These are phyloP conservation scores for Globisporangium perplexum DNA, from an alignment of 352 stramenopile species.

Conservation along the genomic window DNA sequence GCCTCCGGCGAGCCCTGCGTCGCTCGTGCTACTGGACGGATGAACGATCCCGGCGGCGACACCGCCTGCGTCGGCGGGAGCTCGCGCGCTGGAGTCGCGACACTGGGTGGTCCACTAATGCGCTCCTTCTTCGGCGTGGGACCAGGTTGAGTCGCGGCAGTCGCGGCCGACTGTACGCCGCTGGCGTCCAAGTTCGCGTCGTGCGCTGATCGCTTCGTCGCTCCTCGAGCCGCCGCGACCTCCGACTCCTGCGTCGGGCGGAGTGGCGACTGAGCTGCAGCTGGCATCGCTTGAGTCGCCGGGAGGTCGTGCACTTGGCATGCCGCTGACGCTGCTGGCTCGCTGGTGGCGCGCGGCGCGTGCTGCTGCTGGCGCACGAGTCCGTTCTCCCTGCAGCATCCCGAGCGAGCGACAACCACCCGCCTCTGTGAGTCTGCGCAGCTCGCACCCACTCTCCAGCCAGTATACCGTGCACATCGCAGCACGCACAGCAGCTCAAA, in stretches of 20 bases:
- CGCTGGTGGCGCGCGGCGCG: not conserved
- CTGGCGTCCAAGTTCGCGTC: not conserved
- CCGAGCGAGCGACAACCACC: no score
- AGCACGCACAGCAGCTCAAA: conserved; percentile 60
- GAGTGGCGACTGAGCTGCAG: not conserved
- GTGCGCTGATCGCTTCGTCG: not conserved
- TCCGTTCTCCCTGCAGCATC: not conserved
- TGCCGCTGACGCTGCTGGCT: not conserved
- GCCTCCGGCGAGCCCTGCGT: not conserved
- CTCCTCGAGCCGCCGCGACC: no score
- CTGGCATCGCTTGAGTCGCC: not conserved
- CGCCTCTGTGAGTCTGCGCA: no score
- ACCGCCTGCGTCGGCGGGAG: not conserved
- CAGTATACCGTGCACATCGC: no score
- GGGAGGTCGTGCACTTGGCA: not conserved
- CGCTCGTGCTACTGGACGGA: not conserved
- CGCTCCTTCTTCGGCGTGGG: not conserved
- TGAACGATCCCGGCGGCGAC: not conserved
- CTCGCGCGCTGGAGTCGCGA: not conserved
- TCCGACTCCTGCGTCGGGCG: not conserved
- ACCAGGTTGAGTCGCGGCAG: not conserved
- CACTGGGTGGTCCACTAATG: not conserved
- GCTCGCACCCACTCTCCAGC: no score
- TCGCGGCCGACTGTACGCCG: not conserved
- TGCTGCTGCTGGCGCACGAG: no score